Evolutionary conservation across 768 basidiomycete species (phyloP).

Genomic region (Boletus pseudo-olivaceus): DNA sequence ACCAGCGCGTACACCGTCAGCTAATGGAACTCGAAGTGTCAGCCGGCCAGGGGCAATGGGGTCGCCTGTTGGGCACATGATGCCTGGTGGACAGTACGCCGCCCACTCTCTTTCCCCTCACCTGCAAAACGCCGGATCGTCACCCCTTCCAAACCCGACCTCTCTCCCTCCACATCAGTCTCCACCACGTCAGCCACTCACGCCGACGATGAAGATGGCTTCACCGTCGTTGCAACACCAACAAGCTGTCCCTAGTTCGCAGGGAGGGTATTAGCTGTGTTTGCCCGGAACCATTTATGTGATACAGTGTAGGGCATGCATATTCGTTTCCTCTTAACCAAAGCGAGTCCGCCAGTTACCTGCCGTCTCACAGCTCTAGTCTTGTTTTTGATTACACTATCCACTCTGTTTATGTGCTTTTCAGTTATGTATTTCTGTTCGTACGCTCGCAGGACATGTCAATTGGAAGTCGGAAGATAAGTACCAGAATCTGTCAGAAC

Average conservation of each 20-base stretch:
- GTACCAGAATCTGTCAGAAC: not conserved
- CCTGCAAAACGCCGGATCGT: constrained; percentile 42
- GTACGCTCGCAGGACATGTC: constrained; percentile 23
- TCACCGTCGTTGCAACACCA: constrained; percentile 57
- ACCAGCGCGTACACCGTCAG: constrained; percentile 49
- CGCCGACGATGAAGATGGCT: constrained; percentile 50
- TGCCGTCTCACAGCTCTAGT: constrained; percentile 20
- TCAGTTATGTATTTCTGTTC: constrained; percentile 36
- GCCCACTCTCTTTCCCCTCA: constrained; percentile 49
- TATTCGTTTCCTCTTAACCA: constrained; percentile 8
- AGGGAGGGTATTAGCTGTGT: constrained; percentile 47
- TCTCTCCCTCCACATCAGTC: constrained; percentile 39
- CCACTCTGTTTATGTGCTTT: constrained; percentile 37
- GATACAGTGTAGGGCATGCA: constrained; percentile 12
- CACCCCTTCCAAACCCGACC: constrained; percentile 43
- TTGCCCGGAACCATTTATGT: constrained; percentile 9
- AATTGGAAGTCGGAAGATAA: constrained; percentile 17
- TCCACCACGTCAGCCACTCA: constrained; percentile 47
- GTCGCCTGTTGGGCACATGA: constrained; percentile 25
- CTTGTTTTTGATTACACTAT: constrained; percentile 34
- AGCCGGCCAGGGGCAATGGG: constrained; percentile 29
- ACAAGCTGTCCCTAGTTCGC: constrained; percentile 47
- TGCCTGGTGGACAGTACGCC: constrained; percentile 40
- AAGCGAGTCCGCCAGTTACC: constrained; percentile 12
- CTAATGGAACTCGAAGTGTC: constrained; percentile 51